These are phyloP conservation scores for Domatiomyces globalis DNA, from an alignment of 2,329 filamentous ascomycete species.

Conservation along the genomic window DNA sequence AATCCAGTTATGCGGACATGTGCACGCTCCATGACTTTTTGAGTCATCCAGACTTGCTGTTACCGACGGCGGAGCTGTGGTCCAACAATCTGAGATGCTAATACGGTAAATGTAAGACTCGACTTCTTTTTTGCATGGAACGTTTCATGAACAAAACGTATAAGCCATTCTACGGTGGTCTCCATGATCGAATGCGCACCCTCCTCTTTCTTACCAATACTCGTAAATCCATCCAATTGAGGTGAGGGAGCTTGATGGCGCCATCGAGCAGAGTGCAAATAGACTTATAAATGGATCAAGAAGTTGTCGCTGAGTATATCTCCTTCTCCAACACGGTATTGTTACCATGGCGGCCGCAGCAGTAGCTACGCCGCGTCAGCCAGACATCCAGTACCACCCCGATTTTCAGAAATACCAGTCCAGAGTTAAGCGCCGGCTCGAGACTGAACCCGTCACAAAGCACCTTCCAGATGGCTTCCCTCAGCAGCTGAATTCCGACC, in stretches of 20 bases:
- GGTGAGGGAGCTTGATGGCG: neutral
- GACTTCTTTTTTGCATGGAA: no score
- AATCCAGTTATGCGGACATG: neutral
- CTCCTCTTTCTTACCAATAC: neutral
- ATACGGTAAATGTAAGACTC: no score
- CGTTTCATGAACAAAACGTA: no score
- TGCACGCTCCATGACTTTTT: neutral
- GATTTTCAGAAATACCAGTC: constrained; percentile 20
- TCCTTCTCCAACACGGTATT: neutral
- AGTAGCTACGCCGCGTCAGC: constrained; percentile 12
- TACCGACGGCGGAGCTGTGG: no score
- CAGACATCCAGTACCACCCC: constrained; percentile 22
- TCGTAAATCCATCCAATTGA: neutral
- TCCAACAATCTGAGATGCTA: no score
- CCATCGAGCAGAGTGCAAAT: neutral
- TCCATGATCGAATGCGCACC: no score
- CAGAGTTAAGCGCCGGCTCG: constrained; percentile 14
- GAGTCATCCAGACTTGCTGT: neutral
- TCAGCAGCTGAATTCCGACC: constrained; percentile 25
- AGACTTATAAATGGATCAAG: neutral
- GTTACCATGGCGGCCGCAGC: neutral
- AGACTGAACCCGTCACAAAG: constrained; percentile 13
- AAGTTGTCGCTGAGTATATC: neutral
- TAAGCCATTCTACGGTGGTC: no score
- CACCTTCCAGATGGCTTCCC: constrained; percentile 32